A percentile compares a stretch with the other conserved stretches of the same genome.
Evolutionary conservation across 441 rosid genomes (phyloP).

Genomic region (Isatis lusitanica): DNA sequence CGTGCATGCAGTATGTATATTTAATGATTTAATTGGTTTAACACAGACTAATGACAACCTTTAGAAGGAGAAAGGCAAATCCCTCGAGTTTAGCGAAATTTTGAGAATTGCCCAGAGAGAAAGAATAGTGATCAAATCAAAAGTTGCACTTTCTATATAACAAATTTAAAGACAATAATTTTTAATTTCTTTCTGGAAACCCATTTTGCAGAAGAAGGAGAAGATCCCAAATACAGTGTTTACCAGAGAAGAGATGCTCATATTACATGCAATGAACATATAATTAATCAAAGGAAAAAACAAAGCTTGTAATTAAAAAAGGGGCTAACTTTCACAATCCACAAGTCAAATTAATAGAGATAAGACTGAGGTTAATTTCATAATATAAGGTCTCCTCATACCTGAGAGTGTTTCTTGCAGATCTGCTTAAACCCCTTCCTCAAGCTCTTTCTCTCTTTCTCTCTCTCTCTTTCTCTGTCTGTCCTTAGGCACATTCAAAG

Average conservation of each 20-base stretch:
- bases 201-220: slow-evolving; percentile 16
- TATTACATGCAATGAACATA: slow-evolving; percentile 28
- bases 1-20: slow-evolving; percentile 35
- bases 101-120: slow-evolving; percentile 21
- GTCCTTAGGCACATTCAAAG: slow-evolving; percentile 33
- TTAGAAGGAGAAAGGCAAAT: slow-evolving; percentile 21
- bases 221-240: slow-evolving; percentile 24
- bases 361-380: background rate
- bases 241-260: slow-evolving; percentile 19
- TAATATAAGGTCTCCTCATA: slow-evolving; percentile 12
- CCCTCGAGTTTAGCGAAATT: slow-evolving; percentile 18
- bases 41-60: slow-evolving; percentile 7
- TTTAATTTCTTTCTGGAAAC: no score
- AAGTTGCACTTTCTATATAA: slow-evolving; percentile 11
- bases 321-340: background rate
- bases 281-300: slow-evolving; percentile 14
- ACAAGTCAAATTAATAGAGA: slow-evolving; percentile 12
- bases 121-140: slow-evolving; percentile 27
- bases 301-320: background rate
- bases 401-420: slow-evolving; percentile 34
- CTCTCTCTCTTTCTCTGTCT: background rate
- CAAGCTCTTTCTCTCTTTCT: slow-evolving; percentile 17
- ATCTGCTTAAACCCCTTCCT: slow-evolving; percentile 34
- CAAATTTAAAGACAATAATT: background rate
- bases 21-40: slow-evolving; percentile 13